phyloP scores from a whole-genome alignment of 768 basidiomycete species.

The Trametes cubensis region DNA sequence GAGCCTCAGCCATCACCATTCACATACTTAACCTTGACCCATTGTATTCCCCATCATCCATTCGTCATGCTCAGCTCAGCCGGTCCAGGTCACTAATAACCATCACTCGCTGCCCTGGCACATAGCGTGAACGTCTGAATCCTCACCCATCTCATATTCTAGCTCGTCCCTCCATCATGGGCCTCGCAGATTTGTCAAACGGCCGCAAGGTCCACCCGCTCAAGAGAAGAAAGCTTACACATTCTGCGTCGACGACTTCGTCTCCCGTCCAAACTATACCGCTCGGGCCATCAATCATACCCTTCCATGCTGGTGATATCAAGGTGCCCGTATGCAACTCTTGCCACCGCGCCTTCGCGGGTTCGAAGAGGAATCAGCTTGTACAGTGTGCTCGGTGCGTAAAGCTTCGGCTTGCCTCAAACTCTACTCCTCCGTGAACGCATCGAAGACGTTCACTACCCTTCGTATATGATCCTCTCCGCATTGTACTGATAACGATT shows the following conservation, averaged over 20 bases:
- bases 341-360: constrained; percentile 22
- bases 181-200: background rate
- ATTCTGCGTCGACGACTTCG: background rate
- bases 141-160: background rate
- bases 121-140: background rate
- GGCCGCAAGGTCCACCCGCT: constrained; percentile 1
- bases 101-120: background rate
- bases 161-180: background rate
- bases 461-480: background rate
- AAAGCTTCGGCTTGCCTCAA: no score
- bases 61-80: background rate
- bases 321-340: constrained; percentile 14
- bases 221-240: constrained; percentile 14
- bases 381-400: constrained; percentile 24
- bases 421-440: no score
- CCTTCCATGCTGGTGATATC: background rate
- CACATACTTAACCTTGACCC: background rate
- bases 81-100: no score
- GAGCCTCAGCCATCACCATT: background rate
- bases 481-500: background rate
- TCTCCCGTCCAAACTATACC: background rate
- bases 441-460: no score
- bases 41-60: background rate
- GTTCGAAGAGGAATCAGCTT: constrained; percentile 13
- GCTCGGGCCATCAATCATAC: background rate